Evolutionary conservation across 495 filamentous ascomycete species (phyloP).

Genomic region (Xylaria palmicola): DNA sequence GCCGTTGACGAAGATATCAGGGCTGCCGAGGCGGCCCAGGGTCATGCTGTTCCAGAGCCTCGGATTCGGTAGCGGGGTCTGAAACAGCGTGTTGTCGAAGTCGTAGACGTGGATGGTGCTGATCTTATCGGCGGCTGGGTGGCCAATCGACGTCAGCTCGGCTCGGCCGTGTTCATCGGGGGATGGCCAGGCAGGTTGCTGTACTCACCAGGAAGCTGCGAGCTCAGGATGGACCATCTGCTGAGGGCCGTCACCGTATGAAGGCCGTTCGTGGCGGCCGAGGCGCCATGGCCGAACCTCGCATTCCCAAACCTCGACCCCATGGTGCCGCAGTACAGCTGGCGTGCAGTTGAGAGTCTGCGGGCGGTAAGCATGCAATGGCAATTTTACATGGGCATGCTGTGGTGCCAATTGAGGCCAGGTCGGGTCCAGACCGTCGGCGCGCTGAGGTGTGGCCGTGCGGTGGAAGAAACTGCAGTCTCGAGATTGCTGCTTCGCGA

Average conservation of each 20-base stretch:
- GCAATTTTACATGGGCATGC: slow-evolving; percentile 2
- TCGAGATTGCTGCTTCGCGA: background rate
- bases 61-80: slow-evolving; percentile 82
- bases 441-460: background rate
- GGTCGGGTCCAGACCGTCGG: background rate
- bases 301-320: background rate
- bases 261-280: slow-evolving; percentile 17
- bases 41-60: slow-evolving; percentile 81
- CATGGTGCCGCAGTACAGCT: slow-evolving; percentile 14
- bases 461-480: background rate
- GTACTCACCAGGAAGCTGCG: slow-evolving; percentile 61
- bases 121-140: slow-evolving; percentile 61
- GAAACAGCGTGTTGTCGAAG: slow-evolving; percentile 97
- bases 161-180: background rate
- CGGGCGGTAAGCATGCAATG: slow-evolving; percentile 8
- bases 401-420: background rate
- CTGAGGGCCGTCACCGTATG: slow-evolving; percentile 71
- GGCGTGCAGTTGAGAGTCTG: background rate
- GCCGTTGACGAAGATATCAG: slow-evolving; percentile 75
- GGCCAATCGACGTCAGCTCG: slow-evolving; percentile 1
- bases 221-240: slow-evolving; percentile 76
- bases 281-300: background rate
- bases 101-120: slow-evolving; percentile 91
- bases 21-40: slow-evolving; percentile 69
- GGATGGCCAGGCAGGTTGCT: too few species aligned